Base-by-base conservation (phyloP, 768 basidiomycete genomes). In the Chalciporus pseudorubinellus region DNA sequence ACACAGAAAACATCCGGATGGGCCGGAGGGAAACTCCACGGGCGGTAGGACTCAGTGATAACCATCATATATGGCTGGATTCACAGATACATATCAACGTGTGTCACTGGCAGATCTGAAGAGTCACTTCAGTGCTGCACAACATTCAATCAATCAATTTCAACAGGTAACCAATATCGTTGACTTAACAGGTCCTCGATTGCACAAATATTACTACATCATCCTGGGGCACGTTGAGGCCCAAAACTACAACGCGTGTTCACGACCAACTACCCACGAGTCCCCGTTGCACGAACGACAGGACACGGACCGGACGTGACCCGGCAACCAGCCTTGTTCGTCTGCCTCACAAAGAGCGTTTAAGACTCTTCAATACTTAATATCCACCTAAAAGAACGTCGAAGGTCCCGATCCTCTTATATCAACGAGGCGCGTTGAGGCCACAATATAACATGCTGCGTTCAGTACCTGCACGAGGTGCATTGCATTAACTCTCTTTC, bases 391-490 rank as follows among this genome's bases (percentile, higher is more conserved):
- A 67, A 66, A 77, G 81, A 78, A 83, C 79, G 79, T 84, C 83
- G 79, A 82, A 83, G 79, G 79, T 81, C 82, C 78, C 72, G 74
- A 64, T 76, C 72, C 75, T 72, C 72, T 75, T 72, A 69, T 66
- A 64, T 69, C 74, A 75, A 77, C 78, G 76, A 82, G 78, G 84
- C 84, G 74, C 84, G 85, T 87, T 87, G 85, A 87, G 85, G 85
- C 85, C 84, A 72, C 79, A 77, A 72, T 62, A 55, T 60, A 58
- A 31, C 48, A 50, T 24, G 39, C 53, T 28, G 26, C 29, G 39
- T 53, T 67, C 58, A 71, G 57, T 71, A 71, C 62, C 70, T 71
- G 38, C 1, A 14, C 13, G 51, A 8, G 26, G 39, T 6, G 14
- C 2, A 24, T 41, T 6, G 14, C 2, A 24, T 63, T 11, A 59